Percentiles rank a stretch among this genome's conserved stretches.
Conservation (phyloP, 352 stramenopile genomes). For the Phytophthora litchii region DNA sequence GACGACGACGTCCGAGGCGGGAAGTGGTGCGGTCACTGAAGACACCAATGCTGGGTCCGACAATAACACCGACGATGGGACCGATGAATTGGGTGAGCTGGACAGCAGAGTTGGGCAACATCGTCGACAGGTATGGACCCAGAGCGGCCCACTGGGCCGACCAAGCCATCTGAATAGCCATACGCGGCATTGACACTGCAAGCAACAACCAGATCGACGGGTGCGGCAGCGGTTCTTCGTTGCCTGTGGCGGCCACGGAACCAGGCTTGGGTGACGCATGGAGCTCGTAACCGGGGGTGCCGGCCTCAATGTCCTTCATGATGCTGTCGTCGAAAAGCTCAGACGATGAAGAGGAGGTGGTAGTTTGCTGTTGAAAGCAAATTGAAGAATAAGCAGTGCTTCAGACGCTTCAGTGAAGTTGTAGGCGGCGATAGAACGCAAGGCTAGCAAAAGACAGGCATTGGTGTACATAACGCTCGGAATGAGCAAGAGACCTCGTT, state of each 20-base stretch:
- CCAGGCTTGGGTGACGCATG: conserved; percentile 32
- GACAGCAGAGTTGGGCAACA: conserved; percentile 44
- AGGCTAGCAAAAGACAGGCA: conserved; percentile 19
- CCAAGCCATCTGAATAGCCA: conserved; percentile 40
- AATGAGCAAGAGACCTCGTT: conserved; percentile 23
- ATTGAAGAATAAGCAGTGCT: conserved; percentile 33
- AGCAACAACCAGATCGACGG: conserved; percentile 35
- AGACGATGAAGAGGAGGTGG: conserved; percentile 3
- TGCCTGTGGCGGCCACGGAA: conserved; percentile 6
- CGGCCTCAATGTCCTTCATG: conserved; percentile 35
- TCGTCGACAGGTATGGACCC: conserved; percentile 48
- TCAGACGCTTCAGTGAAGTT: conserved; percentile 12
- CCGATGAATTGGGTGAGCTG: conserved; percentile 38
- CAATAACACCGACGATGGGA: conserved; percentile 32
- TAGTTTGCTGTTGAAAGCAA: conserved; percentile 27
- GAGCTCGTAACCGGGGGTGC: conserved; percentile 29
- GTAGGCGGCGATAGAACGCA: conserved; percentile 16
- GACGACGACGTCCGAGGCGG: conserved; percentile 42
- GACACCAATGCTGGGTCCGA: conserved; percentile 32
- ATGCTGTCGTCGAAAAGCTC: conserved; percentile 13
- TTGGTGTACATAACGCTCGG: conserved; percentile 20
- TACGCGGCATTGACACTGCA: conserved; percentile 34
- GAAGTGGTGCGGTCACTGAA: conserved; percentile 46
- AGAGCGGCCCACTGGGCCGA: conserved; percentile 41
- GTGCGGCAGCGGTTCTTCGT: conserved; percentile 31